phyloP scores from a whole-genome alignment of 306 rosid species.

The Mimosa bimucronata region DNA sequence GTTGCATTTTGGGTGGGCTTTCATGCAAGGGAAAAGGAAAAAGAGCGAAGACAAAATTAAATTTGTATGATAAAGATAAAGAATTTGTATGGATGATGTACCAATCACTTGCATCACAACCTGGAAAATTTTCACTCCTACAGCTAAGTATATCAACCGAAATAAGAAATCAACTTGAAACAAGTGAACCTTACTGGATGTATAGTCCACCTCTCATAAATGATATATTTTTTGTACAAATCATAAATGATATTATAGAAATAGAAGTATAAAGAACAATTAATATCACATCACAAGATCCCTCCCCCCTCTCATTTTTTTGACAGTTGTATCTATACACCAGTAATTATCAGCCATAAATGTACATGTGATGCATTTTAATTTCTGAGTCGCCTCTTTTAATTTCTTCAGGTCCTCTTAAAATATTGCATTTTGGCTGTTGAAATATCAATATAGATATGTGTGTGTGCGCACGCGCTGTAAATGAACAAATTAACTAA shows the following conservation, averaged over 20 bases:
- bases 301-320: conserved; percentile 16
- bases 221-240: not conserved
- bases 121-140: conserved; percentile 2
- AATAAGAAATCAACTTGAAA: not conserved
- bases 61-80: not conserved
- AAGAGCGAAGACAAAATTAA: not conserved
- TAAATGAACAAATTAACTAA: not conserved
- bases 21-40: not conserved
- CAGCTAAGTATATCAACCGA: conserved; percentile 8
- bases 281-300: conserved; percentile 32
- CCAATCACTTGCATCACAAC: not conserved
- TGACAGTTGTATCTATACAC: conserved; percentile 1
- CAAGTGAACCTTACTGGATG: conserved; percentile 26
- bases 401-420: not conserved
- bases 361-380: conserved; percentile 36
- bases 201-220: conserved; percentile 8
- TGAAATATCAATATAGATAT: not conserved
- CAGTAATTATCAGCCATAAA: conserved; percentile 24
- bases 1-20: not conserved
- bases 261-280: not conserved
- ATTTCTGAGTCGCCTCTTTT: conserved; percentile 6
- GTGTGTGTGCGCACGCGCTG: not conserved
- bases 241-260: not conserved
- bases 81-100: not conserved
- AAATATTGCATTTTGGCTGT: not conserved